Evolutionary conservation across 2,329 filamentous ascomycete species (phyloP).

Genomic region (Sclerotinia spermophila): DNA sequence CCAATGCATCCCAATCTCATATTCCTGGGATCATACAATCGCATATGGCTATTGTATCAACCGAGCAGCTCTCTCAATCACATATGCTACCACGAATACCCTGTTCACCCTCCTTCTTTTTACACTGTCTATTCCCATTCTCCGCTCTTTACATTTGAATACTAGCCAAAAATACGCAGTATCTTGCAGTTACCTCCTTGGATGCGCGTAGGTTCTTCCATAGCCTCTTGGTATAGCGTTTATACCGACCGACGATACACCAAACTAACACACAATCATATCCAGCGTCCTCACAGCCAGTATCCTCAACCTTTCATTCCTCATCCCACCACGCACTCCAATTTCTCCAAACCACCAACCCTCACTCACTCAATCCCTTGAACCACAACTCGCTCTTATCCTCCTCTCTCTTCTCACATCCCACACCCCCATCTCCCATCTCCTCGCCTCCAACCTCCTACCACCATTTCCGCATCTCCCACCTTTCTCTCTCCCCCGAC

Average conservation of each 20-base stretch:
- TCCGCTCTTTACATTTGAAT: background rate
- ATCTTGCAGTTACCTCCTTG: background rate
- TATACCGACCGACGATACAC: no score
- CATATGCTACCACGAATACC: background rate
- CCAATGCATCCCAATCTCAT: background rate
- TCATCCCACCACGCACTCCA: background rate
- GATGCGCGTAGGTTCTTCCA: background rate
- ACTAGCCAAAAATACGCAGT: background rate
- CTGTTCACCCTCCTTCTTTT: background rate
- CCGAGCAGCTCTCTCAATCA: background rate
- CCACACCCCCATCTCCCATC: background rate
- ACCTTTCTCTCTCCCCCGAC: no score
- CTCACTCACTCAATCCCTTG: background rate
- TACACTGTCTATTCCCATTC: background rate
- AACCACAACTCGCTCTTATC: background rate
- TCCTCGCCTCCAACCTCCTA: background rate
- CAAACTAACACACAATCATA: no score
- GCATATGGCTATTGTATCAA: background rate
- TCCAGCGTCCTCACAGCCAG: background rate
- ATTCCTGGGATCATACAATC: background rate
- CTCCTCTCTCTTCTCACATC: background rate
- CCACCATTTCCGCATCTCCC: no score
- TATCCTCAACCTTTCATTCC: background rate
- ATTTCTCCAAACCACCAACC: background rate
- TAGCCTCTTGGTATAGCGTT: no score